Evolutionary conservation across 371 early-diverging fungal species (phyloP), one percentile per base, ranked within the genome.

Genomic region (Blastocladiella emersonii): DNA sequence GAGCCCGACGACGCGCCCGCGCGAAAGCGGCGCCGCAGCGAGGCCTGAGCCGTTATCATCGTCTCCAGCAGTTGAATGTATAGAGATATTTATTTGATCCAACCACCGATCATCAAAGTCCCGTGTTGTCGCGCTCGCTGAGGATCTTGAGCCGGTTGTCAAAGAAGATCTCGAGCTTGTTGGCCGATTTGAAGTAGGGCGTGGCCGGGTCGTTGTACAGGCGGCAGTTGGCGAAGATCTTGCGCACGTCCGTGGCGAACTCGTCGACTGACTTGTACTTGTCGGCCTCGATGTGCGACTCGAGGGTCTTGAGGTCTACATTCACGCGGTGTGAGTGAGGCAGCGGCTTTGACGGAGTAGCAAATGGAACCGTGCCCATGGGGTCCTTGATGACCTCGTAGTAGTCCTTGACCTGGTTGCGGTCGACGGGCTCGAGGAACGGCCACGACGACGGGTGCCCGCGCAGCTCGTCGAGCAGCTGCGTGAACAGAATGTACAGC

Each of bases 311-410:
- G 34, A 97, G 74, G 71, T 96, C 94, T 87, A 67, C 10, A 56
- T 34, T 23, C 1, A 15, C 4, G 35, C 34, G 4, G 25, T 34
- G 23, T 1, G 30, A 30, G 8, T 23, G 13, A 56, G 27, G 19
- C 64, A 44, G 25, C 37, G 32, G 12, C 55, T 27, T 35, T 41
- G 41, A 30, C 19, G 23, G 39, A 13, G 2, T 21, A 27, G 15
- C 7, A 39, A 39, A 39, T 25, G 19, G 30, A 25, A 35, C 44
- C 74, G 71, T 79, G 90, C 90, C 95, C 99, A 99, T 99, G 0
- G 99, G 99, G 53, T 93, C 87, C 67, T 89, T 94, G 70, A 99
- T 95, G 56, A 98, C 85, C 10, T 86, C 82, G 65, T 95, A 94
- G 72, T 99, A 99, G 71, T 98, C 98, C 5, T 92, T 85, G 0